Percentiles rank a stretch among this genome's conserved stretches.
phyloP scores from a whole-genome alignment of 2,329 filamentous ascomycete species.

The Aspergillus fumigatiaffinis region DNA sequence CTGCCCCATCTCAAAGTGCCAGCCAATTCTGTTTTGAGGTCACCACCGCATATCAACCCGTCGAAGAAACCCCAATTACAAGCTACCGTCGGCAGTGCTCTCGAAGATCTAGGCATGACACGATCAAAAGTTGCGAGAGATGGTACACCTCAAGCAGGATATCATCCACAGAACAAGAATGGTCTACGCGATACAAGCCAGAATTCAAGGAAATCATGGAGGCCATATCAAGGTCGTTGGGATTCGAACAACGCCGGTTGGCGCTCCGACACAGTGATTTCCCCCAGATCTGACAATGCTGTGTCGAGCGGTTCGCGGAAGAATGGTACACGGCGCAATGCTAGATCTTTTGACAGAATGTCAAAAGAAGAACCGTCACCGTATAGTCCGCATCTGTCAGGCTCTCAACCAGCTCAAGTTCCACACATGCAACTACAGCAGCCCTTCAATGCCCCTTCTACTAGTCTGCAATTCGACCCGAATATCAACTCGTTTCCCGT shows the following conservation, averaged over 20 bases:
- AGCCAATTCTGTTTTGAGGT: neutral
- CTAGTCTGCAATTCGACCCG: neutral
- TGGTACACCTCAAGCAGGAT: conserved; percentile 1
- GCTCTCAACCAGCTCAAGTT: neutral
- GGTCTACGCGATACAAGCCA: neutral
- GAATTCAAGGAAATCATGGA: conserved; percentile 11
- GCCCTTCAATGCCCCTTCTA: neutral
- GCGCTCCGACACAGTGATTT: neutral
- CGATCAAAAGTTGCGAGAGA: conserved; percentile 1
- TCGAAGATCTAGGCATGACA: conserved; percentile 4
- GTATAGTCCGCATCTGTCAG: neutral
- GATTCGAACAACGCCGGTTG: conserved; percentile 8
- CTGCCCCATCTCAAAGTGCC: neutral
- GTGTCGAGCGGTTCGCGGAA: neutral
- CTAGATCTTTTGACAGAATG: neutral
- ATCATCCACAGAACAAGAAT: neutral
- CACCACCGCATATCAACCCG: neutral
- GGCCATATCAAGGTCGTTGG: conserved; percentile 18
- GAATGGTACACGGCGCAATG: conserved; percentile 2
- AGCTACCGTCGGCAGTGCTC: neutral
- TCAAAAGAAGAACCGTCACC: neutral
- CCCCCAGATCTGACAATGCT: neutral
- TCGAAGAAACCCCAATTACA: neutral
- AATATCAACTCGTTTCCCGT: conserved; percentile 8
- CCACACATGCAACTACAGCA: neutral